Base-by-base conservation (phyloP, 1,284 basidiomycete species). In the Wolfiporia cocos region DNA sequence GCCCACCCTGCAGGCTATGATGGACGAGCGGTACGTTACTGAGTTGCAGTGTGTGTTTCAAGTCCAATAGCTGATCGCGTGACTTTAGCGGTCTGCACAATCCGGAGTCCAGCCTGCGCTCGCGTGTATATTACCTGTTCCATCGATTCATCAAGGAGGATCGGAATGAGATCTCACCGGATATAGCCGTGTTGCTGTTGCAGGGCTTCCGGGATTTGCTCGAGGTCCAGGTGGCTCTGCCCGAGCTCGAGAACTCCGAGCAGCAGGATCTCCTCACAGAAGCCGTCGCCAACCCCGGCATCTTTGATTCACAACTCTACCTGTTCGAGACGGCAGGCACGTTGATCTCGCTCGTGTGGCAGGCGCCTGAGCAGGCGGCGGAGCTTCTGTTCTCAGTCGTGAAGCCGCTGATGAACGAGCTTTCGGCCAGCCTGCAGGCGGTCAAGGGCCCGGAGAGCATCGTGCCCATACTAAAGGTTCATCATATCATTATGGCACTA, bases 401-500 rank as follows among this genome's bases (percentile, higher is more conserved):
- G 26, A 81, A 85, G 30, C 93, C 94, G 0, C 69, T 96, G 22
- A 74, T 92, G 64, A 76, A 83, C 38, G 84, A 87, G 36, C 71
- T 98, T 34, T 84, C 82, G 5, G 65, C 72, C 30, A 85, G 75
- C 51, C 67, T 92, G 33, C 80, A 83, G 51, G 69, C 71, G 14
- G 76, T 74, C 46, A 71, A 78, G 52, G 75, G 75, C 12, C 57
- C 67, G 2, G 69, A 74, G 39, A 86, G 92, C 52, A 66, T 88
- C 5, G 62, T 85, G 35, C 76, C 86, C 4, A 82, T 97, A 50
- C 71, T 98, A 35, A 85, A 85, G 59, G 81, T 93, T n/a, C 96
- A 99, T 58, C 95, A 99, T 65, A 76, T 88, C 51, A 89, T 99
- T 58, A 88, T 97, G 77, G 95, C 94, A 1, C 72, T 98, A 11